Conservation (phyloP, 2,329 filamentous ascomycete species). For the Fusarium transvaalense region DNA sequence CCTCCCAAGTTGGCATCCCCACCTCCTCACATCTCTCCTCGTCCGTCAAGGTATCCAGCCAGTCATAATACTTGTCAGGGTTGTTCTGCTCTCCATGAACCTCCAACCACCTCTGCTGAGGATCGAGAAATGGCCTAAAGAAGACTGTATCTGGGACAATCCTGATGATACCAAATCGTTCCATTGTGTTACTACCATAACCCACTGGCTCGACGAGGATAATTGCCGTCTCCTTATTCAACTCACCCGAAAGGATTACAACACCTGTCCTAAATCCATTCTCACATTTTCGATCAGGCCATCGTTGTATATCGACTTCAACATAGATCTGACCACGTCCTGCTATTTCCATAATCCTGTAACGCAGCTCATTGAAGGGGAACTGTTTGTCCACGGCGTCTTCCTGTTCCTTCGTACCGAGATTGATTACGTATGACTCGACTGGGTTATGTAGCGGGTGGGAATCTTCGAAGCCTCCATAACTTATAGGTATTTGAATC, state of each 20-base stretch:
- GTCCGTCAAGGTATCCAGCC: neutral
- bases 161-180: neutral
- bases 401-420: neutral
- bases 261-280: neutral
- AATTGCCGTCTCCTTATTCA: neutral
- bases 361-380: neutral
- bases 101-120: no score
- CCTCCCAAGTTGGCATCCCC: neutral
- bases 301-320: neutral
- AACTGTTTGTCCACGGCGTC: neutral
- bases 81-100: no score
- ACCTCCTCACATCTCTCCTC: neutral
- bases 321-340: neutral
- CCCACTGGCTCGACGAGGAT: neutral
- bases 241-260: neutral
- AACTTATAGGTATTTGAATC: neutral
- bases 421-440: neutral
- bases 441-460: neutral
- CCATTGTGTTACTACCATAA: neutral
- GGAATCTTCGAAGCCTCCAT: neutral
- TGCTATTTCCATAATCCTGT: neutral
- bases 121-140: neutral
- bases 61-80: neutral
- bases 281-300: neutral
- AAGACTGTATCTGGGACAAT: neutral